Evolutionary conservation across 208 protist species (phyloP).

Genomic region (Wallacemonas sp.): DNA sequence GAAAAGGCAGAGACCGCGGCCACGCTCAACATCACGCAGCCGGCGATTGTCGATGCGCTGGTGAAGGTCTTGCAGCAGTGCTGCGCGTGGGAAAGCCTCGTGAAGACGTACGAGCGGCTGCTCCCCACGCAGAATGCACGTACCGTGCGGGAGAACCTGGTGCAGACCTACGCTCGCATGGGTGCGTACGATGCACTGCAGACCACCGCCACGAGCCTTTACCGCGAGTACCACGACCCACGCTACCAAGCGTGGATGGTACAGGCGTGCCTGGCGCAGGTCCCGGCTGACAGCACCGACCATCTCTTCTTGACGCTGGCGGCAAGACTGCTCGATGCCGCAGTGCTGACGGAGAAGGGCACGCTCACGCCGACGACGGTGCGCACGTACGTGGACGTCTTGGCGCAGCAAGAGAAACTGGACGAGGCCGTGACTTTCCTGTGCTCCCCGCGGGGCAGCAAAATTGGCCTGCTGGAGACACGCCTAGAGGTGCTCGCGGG

Average conservation of each 20-base stretch:
- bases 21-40: constrained; percentile 42
- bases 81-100: constrained; percentile 69
- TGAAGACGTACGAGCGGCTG: constrained; percentile 57
- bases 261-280: constrained; percentile 74
- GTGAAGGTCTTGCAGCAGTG: constrained; percentile 69
- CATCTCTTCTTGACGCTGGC: constrained; percentile 72
- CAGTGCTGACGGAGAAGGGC: constrained; percentile 65
- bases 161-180: constrained; percentile 82
- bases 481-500: constrained; percentile 70
- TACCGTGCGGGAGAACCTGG: constrained; percentile 60
- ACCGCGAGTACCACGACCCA: constrained; percentile 54
- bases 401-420: constrained; percentile 67
- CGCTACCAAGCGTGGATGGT: constrained; percentile 84
- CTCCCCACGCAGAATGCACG: constrained; percentile 52
- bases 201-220: constrained; percentile 52
- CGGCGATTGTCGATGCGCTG: constrained; percentile 56
- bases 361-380: constrained; percentile 52
- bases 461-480: constrained; percentile 66
- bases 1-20: constrained; percentile 43
- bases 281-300: constrained; percentile 59
- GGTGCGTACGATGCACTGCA: constrained; percentile 70
- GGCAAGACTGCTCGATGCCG: constrained; percentile 59
- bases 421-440: constrained; percentile 60
- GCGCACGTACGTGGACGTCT: constrained; percentile 76
- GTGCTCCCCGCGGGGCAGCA: constrained; percentile 43